A percentile compares a stretch with the other conserved stretches of the same genome.
These are phyloP conservation scores for Penicillium sp. DNA, from an alignment of 2,329 filamentous ascomycete species.

Conservation along the genomic window DNA sequence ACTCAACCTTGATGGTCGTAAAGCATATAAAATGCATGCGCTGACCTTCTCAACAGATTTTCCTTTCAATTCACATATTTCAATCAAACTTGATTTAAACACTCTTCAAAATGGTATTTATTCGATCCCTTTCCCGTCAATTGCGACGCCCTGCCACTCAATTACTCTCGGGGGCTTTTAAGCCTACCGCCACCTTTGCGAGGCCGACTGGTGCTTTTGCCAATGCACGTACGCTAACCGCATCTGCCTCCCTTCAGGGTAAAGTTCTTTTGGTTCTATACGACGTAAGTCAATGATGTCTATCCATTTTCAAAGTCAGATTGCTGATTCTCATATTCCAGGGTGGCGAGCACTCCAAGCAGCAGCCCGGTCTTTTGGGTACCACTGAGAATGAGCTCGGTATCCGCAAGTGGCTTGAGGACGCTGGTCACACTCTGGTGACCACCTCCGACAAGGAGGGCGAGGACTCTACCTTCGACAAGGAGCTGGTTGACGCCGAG, in stretches of 20 bases:
- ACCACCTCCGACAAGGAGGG: constrained; percentile 98
- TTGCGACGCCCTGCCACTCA: constrained; percentile 56
- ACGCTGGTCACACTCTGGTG: constrained; percentile 91
- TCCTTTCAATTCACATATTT: not conserved
- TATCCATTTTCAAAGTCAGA: not conserved
- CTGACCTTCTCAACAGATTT: not conserved
- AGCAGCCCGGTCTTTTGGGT: constrained; percentile 85
- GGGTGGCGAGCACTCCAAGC: constrained; percentile 80
- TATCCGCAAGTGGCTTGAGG: constrained; percentile 95
- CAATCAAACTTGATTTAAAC: constrained; percentile 1
- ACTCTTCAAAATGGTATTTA: constrained; percentile 60
- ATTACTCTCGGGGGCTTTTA: constrained; percentile 47
- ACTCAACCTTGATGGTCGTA: not conserved
- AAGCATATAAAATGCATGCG: not conserved
- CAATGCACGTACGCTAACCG: constrained; percentile 63
- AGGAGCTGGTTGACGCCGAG: constrained; percentile 94
- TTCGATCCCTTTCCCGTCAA: constrained; percentile 59
- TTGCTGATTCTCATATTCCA: constrained; percentile 32
- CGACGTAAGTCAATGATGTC: constrained; percentile 62
- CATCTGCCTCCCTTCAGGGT: constrained; percentile 73
- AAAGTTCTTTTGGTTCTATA: constrained; percentile 95
- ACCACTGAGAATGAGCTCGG: constrained; percentile 99
- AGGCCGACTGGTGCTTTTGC: constrained; percentile 42
- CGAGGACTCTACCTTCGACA: constrained; percentile 87
- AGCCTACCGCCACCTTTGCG: constrained; percentile 26